Base-by-base conservation (phyloP, 352 stramenopile genomes). In the Globisporangium iwayamae region DNA sequence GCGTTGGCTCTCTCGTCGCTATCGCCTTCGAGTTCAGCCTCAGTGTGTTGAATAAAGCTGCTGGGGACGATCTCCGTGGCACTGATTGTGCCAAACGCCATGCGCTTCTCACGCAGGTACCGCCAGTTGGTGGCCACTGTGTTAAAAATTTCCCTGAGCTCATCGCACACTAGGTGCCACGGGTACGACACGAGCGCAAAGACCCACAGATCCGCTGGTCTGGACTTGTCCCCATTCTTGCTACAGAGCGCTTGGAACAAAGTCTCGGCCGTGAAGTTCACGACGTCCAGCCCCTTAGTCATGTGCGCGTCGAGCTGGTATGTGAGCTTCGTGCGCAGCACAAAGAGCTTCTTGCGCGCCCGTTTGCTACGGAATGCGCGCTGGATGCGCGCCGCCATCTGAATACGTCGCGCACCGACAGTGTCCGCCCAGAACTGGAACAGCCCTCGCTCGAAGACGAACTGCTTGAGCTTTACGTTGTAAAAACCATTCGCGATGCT, bases 351-450 rank as follows among this genome's bases (percentile, higher is more conserved):
- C 10, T 60, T 58, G 2, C 75, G 65, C 22, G 75, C 73, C 0
- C 68, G 65, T 22, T 70, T 74, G 53, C 56, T 43, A 14, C 75
- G 70, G 32, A 66, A 72, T 2, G 36, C 13, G 6, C 67, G 65
- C 59, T 83, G 73, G 52, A 83, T 72, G 0, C 73, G 70, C 43
- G 56, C 71, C 7, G 68, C 73, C 70, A 81, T 83, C 1, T 34
- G 55, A 11, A 73, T 57, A 1, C 68, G 63, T 10, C 65, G 54
- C 0, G 64, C 65, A 1, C 75, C 75, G 4, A 65, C 66, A 3
- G 73, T 83, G 4, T 70, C 9, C 1, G 62, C 63, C 75, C 75
- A 83, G 51, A 83, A 81, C 50, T 43, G 25, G 1, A 30, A 41
- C 39, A 76, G 70, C 6, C 67, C 75, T n/a, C 51, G 4, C 5